Evolutionary conservation across 805 yeast genomes (phyloP), one percentile per base, ranked within the genome.

Genomic region (Sungouiella thailandica): DNA sequence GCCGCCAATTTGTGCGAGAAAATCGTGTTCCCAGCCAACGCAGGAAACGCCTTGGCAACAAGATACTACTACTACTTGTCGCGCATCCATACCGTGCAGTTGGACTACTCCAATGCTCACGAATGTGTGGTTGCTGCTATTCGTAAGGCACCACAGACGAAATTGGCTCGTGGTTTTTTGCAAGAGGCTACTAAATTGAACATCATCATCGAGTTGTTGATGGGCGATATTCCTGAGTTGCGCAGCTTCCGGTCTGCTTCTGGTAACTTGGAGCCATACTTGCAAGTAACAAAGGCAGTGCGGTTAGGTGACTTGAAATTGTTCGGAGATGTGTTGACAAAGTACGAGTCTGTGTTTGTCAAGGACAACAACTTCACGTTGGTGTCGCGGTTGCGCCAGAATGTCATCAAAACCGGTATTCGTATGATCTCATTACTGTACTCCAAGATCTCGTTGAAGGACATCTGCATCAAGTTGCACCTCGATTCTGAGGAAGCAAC

Each of bases 321-420:
- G 41, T 93, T 93, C 60, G 79, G 84, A 29, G 74, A 78, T 34
- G 80, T 84, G 6, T 68, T 90, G 46, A 61, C 66, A 24, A 73
- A 75, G 48, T 80, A 80, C 55, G 84, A 80, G 44, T 60, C 60
- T 1, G 65, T 60, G 23, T 78, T 89, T 46, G 71, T 78, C 51
- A 72, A 66, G 39, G 98, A 93, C 60, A 86, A 82, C 31, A 85
- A 81, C 48, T 85, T 79, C 57, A 84, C 86, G 25, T 72, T 93
- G 49, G 93, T 93, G 28, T 72, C 87, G 29, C 78, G 97, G 52
- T 72, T 93, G 54, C 83, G 97, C 58, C 96, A 95, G 55, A 93
- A 90, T 58, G 99, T 93, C 41, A 93, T 93, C 62, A 93, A 90
- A 65, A 89, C 99, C 1, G 99, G 98, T 53, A 87, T 93, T 41